Evolutionary conservation across 257 asterid genomes (phyloP), one percentile per base, ranked within the genome.

Genomic region (Gynochthodes officinalis): DNA sequence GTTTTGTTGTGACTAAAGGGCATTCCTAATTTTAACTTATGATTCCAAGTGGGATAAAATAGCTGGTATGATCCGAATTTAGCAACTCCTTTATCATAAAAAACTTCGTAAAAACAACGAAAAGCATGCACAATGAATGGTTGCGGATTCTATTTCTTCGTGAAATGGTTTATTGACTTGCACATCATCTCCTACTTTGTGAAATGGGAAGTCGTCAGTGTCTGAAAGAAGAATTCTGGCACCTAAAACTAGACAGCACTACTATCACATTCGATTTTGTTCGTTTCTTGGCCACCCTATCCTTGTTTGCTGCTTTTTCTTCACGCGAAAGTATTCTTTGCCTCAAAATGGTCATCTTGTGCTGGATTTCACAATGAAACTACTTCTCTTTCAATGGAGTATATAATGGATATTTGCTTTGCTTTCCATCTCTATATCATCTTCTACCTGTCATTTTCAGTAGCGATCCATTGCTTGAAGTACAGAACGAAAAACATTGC

Each of bases 261-360:
- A n/a, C n/a, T n/a, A n/a, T n/a, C n/a, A n/a, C n/a, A n/a, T n/a
- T n/a, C n/a, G n/a, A 14, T 28, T 67, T 81, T 82, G 88, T 87
- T 87, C 93, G 68, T 89, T 87, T 39, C 90, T 82, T 86, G 82
- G 73, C 33, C 76, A 52, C 59, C 32, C 46, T 72, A 23, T 44
- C 73, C 35, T 33, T 66, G 66, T 67, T 33, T 1, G n/a, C n/a
- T 43, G 43, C 84, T 16, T 77, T 59, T 42, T 72, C 75, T 79
- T 55, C 70, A 69, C 52, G 9, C 72, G 70, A 23, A 72, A 66
- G 59, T 75, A 88, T 90, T 81, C 91, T 79, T 85, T 89, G 69
- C 90, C 79, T 73, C 76, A 21, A 27, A 7, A 69, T 69, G 73
- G 44, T 35, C 73, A 50, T 69, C 7, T 69, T 33, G 2, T 28